Conservation (phyloP, 148 eudicot genomes). For the Mesembryanthemum crystallinum region DNA sequence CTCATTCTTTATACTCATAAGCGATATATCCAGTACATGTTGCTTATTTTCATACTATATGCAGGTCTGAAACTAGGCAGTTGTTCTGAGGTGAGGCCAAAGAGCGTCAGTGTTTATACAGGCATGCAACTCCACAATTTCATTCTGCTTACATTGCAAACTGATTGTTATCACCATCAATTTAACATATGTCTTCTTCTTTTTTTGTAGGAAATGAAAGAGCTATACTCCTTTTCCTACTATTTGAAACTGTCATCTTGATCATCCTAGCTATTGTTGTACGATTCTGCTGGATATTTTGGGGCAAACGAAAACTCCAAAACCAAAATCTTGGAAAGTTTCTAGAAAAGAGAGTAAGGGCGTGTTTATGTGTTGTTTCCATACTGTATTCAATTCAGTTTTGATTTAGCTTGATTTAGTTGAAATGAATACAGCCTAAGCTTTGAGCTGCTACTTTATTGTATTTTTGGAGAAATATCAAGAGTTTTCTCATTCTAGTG, state of each 20-base stretch:
- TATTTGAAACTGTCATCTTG: conserved; percentile 56
- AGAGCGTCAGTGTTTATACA: conserved; percentile 58
- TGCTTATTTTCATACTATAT: background rate
- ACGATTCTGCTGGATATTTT: conserved; percentile 76
- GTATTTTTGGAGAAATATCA: background rate
- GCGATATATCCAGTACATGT: background rate
- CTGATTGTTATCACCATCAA: background rate
- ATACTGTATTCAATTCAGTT: too few relatives aligned
- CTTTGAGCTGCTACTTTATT: background rate
- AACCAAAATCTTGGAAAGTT: conserved; percentile 67
- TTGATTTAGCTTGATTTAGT: too few relatives aligned
- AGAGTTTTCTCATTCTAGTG: background rate
- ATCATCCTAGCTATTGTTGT: conserved; percentile 48
- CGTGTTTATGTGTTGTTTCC: too few relatives aligned
- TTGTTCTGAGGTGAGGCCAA: conserved; percentile 56
- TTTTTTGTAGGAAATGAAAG: conserved; percentile 59
- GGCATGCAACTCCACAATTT: conserved; percentile 37
- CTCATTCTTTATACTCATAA: background rate
- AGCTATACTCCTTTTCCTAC: conserved; percentile 61
- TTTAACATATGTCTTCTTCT: background rate
- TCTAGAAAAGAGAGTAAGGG: conserved; percentile 81
- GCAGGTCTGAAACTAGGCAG: conserved; percentile 70
- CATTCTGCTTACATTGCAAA: background rate
- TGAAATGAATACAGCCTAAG: too few relatives aligned
- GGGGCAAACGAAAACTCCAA: conserved; percentile 85